A percentile compares a stretch with the other conserved stretches of the same genome.
Evolutionary conservation across 2,329 filamentous ascomycete genomes (phyloP).

Genomic region (Thermomyces lanuginosus): DNA sequence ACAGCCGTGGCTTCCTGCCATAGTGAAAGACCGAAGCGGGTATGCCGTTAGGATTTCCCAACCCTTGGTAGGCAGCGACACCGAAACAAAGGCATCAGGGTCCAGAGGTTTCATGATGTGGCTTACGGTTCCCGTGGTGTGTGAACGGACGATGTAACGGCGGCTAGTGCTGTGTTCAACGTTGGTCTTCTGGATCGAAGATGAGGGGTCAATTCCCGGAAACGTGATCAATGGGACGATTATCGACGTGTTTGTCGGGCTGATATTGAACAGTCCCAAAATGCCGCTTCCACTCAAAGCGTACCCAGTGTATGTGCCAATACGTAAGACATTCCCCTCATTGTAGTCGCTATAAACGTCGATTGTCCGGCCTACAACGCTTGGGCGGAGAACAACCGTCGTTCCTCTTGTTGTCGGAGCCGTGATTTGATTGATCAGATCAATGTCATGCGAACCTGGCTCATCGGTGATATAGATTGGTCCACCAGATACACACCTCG

Average conservation of each 20-base stretch:
- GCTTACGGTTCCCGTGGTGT: conserved; percentile 47
- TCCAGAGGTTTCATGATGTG: conserved; percentile 20
- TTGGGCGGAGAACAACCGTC: conserved; percentile 68
- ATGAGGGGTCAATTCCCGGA: conserved; percentile 42
- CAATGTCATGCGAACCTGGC: conserved; percentile 62
- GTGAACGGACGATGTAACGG: conserved; percentile 58
- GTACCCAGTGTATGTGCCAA: conserved; percentile 60
- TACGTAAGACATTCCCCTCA: conserved; percentile 55
- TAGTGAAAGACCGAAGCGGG: conserved; percentile 42
- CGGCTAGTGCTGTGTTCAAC: conserved; percentile 9
- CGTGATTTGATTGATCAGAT: conserved; percentile 65
- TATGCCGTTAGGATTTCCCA: conserved; percentile 73
- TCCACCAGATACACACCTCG: conserved; percentile 74
- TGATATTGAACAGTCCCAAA: conserved; percentile 72
- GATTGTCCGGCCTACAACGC: conserved; percentile 53
- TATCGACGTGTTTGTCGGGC: conserved; percentile 45
- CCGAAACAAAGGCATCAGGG: conserved; percentile 36
- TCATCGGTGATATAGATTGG: conserved; percentile 90
- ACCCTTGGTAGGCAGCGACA: conserved; percentile 47
- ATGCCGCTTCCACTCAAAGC: conserved; percentile 56
- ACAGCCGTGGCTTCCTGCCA: conserved; percentile 15
- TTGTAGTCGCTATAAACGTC: conserved; percentile 62
- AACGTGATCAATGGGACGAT: conserved; percentile 56
- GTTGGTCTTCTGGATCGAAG: neutral
- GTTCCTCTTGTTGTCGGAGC: conserved; percentile 53